Conservation (phyloP, 2,329 filamentous ascomycete genomes). For the Ceratocystis cubensis region DNA sequence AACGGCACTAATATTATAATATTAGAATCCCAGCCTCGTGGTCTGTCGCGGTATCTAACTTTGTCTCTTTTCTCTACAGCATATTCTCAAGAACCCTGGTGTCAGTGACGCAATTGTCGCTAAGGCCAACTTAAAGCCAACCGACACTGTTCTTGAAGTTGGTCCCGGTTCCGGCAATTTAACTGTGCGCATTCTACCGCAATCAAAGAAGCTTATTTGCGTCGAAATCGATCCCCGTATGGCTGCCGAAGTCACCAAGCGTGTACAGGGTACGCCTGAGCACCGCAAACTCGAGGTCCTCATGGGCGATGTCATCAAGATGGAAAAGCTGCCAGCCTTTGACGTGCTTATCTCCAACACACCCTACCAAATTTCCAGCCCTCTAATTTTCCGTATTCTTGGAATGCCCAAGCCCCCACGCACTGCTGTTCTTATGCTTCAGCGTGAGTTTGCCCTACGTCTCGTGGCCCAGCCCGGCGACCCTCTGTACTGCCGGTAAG, state of each 20-base stretch:
- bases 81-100: conserved; percentile 87
- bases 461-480: conserved; percentile 81
- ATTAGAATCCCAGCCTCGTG: background rate
- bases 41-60: background rate
- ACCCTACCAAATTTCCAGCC: conserved; percentile 72
- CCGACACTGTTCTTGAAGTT: conserved; percentile 80
- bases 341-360: conserved; percentile 67
- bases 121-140: conserved; percentile 83
- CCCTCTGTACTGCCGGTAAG: conserved; percentile 63
- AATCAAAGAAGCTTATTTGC: conserved; percentile 67
- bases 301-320: conserved; percentile 83
- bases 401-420: conserved; percentile 69
- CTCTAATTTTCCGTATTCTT: conserved; percentile 81
- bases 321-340: conserved; percentile 59
- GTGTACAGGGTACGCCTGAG: conserved; percentile 78
- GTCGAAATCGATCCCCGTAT: conserved; percentile 93
- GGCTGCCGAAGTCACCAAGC: conserved; percentile 88
- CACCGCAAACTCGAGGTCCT: conserved; percentile 77
- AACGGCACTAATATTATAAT: background rate
- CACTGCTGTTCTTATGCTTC: conserved; percentile 85
- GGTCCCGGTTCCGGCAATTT: conserved; percentile 82
- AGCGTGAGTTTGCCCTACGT: conserved; percentile 85
- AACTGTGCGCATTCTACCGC: conserved; percentile 78
- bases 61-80: conserved; percentile 34
- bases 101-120: conserved; percentile 57